Evolutionary conservation across 2,329 filamentous ascomycete species (phyloP).

Genomic region (Cytospora chrysosperma): DNA sequence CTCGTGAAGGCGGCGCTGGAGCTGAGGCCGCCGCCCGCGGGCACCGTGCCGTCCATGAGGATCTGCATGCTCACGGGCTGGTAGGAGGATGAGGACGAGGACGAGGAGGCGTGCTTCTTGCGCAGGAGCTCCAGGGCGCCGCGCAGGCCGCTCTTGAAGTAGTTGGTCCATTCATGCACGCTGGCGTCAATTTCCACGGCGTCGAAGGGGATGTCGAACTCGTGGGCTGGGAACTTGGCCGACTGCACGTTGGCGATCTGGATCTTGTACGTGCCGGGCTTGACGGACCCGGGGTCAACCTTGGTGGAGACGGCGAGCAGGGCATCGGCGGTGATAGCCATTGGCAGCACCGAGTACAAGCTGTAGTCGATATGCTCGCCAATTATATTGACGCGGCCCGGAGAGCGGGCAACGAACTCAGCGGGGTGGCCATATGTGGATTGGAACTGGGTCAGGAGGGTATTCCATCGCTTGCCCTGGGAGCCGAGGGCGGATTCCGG

Average conservation of each 20-base stretch:
- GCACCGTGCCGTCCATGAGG: slow-evolving; percentile 87
- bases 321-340: slow-evolving; percentile 90
- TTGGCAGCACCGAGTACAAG: slow-evolving; percentile 91
- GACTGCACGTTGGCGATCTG: slow-evolving; percentile 77
- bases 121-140: slow-evolving; percentile 78
- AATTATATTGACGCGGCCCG: slow-evolving; percentile 95
- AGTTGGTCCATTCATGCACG: slow-evolving; percentile 94
- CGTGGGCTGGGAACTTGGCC: slow-evolving; percentile 70
- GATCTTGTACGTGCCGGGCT: slow-evolving; percentile 60
- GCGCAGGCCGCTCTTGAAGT: slow-evolving; percentile 89
- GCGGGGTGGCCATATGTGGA: slow-evolving; percentile 67
- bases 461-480: slow-evolving; percentile 74
- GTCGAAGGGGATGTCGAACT: slow-evolving; percentile 68
- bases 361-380: slow-evolving; percentile 99
- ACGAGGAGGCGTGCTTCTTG: slow-evolving; percentile 63
- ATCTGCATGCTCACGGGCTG: slow-evolving; percentile 78
- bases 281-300: slow-evolving; percentile 45
- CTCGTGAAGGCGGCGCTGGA: slow-evolving; percentile 94
- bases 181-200: slow-evolving; percentile 79
- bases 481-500: slow-evolving; percentile 65
- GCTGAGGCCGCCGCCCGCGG: slow-evolving; percentile 85
- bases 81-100: slow-evolving; percentile 57
- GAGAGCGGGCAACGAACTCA: slow-evolving; percentile 83
- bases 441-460: slow-evolving; percentile 69
- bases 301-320: slow-evolving; percentile 71